Conservation (phyloP, 768 basidiomycete species). For the Tremella fuciformis region DNA sequence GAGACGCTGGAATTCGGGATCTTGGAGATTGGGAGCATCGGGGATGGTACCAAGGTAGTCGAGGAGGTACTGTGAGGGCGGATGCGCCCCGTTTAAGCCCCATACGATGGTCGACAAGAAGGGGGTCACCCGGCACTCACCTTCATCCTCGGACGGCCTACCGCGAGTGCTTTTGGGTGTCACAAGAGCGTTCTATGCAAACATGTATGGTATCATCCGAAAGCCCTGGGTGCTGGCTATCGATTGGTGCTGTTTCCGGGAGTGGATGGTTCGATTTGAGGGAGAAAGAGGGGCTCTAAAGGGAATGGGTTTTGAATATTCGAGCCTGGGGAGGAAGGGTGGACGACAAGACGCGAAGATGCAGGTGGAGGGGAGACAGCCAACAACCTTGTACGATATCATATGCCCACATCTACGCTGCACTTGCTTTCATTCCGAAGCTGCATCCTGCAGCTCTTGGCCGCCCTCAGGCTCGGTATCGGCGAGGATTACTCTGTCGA, state of each 20-base stretch:
- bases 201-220: slow-evolving; percentile 26
- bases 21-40: slow-evolving; percentile 61
- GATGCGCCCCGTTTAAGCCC: slow-evolving; percentile 30
- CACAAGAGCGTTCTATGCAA: background rate
- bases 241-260: background rate
- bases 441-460: too few species aligned
- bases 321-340: background rate
- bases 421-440: too few species aligned
- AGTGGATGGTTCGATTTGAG: slow-evolving; percentile 40
- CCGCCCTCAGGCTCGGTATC: too few species aligned
- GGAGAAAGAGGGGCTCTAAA: slow-evolving; percentile 18
- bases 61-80: slow-evolving; percentile 70
- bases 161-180: too few species aligned
- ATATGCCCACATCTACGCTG: too few species aligned
- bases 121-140: slow-evolving; percentile 24
- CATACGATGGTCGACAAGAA: slow-evolving; percentile 2
- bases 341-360: slow-evolving; percentile 1
- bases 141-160: slow-evolving; percentile 29
- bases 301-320: slow-evolving; percentile 3
- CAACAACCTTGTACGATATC: too few species aligned
- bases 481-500: too few species aligned
- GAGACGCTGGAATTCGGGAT: slow-evolving; percentile 74
- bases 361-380: too few species aligned
- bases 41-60: slow-evolving; percentile 78
- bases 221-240: slow-evolving; percentile 16